A percentile compares a stretch with the other conserved stretches of the same genome.
These are phyloP conservation scores for Trichoderma atroviride DNA, from an alignment of 2,329 filamentous ascomycete species.

Conservation along the genomic window DNA sequence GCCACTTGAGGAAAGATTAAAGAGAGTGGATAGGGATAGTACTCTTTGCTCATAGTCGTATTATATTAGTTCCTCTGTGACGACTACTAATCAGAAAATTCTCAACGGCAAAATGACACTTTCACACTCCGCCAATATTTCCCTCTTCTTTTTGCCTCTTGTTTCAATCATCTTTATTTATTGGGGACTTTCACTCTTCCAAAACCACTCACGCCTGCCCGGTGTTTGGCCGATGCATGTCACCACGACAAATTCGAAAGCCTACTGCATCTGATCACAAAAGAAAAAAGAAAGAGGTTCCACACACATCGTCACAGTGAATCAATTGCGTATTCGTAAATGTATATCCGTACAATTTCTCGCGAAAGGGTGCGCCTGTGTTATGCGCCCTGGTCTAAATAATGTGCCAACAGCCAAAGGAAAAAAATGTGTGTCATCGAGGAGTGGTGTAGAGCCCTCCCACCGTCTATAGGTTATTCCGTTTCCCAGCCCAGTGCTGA, in stretches of 20 bases:
- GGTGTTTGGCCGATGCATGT: background rate
- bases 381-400: constrained; percentile 23
- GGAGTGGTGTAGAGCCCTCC: constrained; percentile 19
- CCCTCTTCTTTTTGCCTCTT: background rate
- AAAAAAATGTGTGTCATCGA: constrained; percentile 24
- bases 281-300: background rate
- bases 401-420: constrained; percentile 17
- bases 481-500: constrained; percentile 13
- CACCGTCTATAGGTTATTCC: constrained; percentile 19
- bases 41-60: background rate
- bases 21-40: background rate
- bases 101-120: background rate
- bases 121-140: background rate
- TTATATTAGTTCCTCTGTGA: background rate
- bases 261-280: background rate
- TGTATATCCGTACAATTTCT: constrained; percentile 23
- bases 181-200: background rate
- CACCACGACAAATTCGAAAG: background rate
- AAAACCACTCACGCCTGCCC: background rate
- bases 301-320: background rate
- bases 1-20: background rate
- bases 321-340: background rate
- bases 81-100: constrained; percentile 4
- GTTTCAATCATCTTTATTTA: background rate
- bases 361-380: constrained; percentile 13